Conservation (phyloP, 2,329 filamentous ascomycete genomes). For the Mollisia scopiformis region DNA sequence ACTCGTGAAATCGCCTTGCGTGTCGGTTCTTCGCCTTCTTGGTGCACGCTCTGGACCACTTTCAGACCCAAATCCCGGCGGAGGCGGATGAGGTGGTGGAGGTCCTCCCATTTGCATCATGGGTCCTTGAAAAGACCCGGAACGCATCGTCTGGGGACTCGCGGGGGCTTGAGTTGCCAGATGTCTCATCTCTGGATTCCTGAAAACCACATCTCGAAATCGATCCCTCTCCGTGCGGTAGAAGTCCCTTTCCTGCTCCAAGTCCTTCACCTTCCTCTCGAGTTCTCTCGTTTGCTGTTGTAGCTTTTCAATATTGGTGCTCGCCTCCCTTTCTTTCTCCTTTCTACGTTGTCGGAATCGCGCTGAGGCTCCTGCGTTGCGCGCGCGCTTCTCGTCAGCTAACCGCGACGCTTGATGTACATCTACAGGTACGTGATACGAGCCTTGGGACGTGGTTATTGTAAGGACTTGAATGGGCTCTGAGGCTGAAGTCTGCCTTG, state of each 20-base stretch:
- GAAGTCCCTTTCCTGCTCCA: constrained; percentile 69
- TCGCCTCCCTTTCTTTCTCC: constrained; percentile 76
- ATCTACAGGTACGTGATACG: constrained; percentile 70
- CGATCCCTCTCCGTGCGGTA: constrained; percentile 75
- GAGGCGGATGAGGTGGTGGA: constrained; percentile 23
- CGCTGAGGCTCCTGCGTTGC: constrained; percentile 84
- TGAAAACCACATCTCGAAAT: constrained; percentile 66
- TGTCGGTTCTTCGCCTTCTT: constrained; percentile 35
- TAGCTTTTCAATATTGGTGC: constrained; percentile 68
- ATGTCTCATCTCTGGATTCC: constrained; percentile 59
- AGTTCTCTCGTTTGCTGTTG: constrained; percentile 74
- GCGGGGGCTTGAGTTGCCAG: constrained; percentile 53
- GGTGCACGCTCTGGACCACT: constrained; percentile 30
- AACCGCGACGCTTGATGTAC: constrained; percentile 80
- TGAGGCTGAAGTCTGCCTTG: constrained; percentile 36
- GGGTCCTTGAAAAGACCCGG: constrained; percentile 25
- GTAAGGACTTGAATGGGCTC: constrained; percentile 38
- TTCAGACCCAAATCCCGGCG: constrained; percentile 22
- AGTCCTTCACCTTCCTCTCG: constrained; percentile 52
- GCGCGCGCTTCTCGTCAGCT: constrained; percentile 82
- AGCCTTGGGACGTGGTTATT: constrained; percentile 52
- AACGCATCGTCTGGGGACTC: constrained; percentile 45
- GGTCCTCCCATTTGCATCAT: constrained; percentile 13
- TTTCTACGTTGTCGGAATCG: constrained; percentile 82
- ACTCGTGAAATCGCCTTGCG: constrained; percentile 33